These are phyloP conservation scores for Solanum pimpinellifolium DNA, from an alignment of 257 asterid species.

Conservation along the genomic window DNA sequence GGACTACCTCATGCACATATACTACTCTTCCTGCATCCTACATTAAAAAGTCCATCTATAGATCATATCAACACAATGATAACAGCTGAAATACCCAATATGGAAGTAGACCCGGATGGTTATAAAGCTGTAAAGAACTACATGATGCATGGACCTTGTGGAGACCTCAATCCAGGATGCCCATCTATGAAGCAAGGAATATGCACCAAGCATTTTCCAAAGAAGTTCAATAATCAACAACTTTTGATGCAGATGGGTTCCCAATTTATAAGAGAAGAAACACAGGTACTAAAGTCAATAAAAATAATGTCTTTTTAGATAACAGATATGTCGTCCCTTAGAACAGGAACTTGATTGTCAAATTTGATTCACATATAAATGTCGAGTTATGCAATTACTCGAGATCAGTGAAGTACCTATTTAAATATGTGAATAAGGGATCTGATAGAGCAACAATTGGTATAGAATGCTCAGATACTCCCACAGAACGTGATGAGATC, in stretches of 20 bases:
- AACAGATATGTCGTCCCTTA: not conserved
- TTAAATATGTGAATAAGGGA: too few relatives aligned
- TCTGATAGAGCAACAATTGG: not conserved
- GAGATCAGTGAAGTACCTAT: too few relatives aligned
- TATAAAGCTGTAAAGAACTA: not conserved
- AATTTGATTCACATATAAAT: not conserved
- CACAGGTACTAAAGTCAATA: not conserved
- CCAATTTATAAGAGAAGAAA: not conserved
- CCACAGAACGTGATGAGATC: not conserved
- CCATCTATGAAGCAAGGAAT: not conserved
- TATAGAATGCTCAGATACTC: not conserved
- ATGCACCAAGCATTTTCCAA: not conserved
- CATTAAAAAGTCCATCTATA: not conserved
- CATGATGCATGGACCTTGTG: not conserved
- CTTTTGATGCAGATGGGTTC: not conserved
- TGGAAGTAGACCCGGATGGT: not conserved
- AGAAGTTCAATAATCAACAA: not conserved
- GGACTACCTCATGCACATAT: not conserved
- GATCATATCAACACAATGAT: not conserved
- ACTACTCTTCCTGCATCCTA: not conserved
- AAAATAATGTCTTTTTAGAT: not conserved
- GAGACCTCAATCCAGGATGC: not conserved
- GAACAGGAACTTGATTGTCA: not conserved
- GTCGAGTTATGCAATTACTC: not conserved
- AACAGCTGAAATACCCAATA: not conserved